Conservation (phyloP, 345 rosid genomes). For the Gossypium bickii region DNA sequence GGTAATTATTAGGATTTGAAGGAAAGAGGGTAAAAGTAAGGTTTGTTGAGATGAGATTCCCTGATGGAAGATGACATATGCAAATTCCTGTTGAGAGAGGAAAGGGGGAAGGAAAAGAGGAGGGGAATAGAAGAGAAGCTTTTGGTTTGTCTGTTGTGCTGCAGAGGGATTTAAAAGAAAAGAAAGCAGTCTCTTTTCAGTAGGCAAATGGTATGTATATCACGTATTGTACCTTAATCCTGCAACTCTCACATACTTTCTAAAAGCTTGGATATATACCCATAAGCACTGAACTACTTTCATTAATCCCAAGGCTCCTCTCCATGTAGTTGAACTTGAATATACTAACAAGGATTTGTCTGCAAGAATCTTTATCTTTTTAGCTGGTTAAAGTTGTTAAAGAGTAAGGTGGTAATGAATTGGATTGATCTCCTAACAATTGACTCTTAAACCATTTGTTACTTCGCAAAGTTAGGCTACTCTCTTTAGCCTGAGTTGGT, state of each 20-base stretch:
- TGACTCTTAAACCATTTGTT: neutral
- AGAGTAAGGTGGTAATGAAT: neutral
- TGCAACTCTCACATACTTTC: constrained; percentile 41
- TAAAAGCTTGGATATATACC: constrained; percentile 52
- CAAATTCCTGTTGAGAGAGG: constrained; percentile 19
- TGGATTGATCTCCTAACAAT: constrained; percentile 16
- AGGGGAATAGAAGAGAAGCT: constrained; percentile 38
- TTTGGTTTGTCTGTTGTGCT: constrained; percentile 46
- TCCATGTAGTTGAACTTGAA: constrained; percentile 20
- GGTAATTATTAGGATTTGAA: constrained; percentile 37
- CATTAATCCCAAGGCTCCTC: constrained; percentile 38
- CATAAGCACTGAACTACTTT: constrained; percentile 31
- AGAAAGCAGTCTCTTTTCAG: constrained; percentile 30
- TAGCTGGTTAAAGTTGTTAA: constrained; percentile 10
- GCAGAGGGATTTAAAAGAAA: constrained; percentile 6
- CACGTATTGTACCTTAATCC: constrained; percentile 31
- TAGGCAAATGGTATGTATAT: constrained; percentile 49
- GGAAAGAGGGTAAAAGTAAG: constrained; percentile 34
- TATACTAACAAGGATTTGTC: constrained; percentile 15
- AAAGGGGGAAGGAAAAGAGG: neutral
- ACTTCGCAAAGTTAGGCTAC: neutral
- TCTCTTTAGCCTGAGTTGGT: neutral
- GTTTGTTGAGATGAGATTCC: constrained; percentile 43
- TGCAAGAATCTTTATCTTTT: constrained; percentile 3
- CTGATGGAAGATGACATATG: constrained; percentile 45